Conservation (phyloP, 441 rosid species). For the Eutrema salsugineum region DNA sequence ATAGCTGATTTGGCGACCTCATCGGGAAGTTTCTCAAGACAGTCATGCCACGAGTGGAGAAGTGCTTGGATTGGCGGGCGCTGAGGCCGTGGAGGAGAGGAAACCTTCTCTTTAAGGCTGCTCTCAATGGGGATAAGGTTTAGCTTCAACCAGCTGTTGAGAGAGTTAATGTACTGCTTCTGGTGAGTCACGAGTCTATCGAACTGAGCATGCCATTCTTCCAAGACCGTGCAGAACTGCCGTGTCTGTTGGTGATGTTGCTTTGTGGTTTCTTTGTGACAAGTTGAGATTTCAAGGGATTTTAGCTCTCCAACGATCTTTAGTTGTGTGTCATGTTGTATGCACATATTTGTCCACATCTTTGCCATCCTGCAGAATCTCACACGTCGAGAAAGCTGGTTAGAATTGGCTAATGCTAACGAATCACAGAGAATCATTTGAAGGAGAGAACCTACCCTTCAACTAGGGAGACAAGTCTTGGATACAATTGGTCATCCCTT, state of each 20-base stretch:
- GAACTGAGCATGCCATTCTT: slow-evolving; percentile 54
- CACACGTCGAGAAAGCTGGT: neutral
- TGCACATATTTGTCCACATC: slow-evolving; percentile 57
- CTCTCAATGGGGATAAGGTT: slow-evolving; percentile 71
- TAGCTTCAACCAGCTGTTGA: slow-evolving; percentile 58
- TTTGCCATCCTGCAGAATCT: slow-evolving; percentile 47
- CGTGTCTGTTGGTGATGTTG: slow-evolving; percentile 52
- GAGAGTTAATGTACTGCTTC: slow-evolving; percentile 55
- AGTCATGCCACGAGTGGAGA: slow-evolving; percentile 50
- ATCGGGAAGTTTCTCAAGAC: slow-evolving; percentile 55
- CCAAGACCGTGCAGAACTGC: slow-evolving; percentile 46
- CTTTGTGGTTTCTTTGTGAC: slow-evolving; percentile 54
- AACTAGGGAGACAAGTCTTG: slow-evolving; percentile 48
- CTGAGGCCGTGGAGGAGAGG: slow-evolving; percentile 57
- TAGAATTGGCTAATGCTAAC: neutral
- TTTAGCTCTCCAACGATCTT: slow-evolving; percentile 46
- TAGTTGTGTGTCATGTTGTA: slow-evolving; percentile 51
- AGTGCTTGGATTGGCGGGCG: slow-evolving; percentile 65
- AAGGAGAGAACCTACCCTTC: slow-evolving; percentile 43
- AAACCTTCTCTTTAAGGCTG: slow-evolving; percentile 51
- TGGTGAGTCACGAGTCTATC: slow-evolving; percentile 51
- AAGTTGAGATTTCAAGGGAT: slow-evolving; percentile 43
- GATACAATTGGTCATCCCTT: slow-evolving; percentile 62
- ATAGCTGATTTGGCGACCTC: slow-evolving; percentile 65
- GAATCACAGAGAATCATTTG: neutral